Base-by-base conservation (phyloP, 371 early-diverging fungal species). In the Mucor indicus region DNA sequence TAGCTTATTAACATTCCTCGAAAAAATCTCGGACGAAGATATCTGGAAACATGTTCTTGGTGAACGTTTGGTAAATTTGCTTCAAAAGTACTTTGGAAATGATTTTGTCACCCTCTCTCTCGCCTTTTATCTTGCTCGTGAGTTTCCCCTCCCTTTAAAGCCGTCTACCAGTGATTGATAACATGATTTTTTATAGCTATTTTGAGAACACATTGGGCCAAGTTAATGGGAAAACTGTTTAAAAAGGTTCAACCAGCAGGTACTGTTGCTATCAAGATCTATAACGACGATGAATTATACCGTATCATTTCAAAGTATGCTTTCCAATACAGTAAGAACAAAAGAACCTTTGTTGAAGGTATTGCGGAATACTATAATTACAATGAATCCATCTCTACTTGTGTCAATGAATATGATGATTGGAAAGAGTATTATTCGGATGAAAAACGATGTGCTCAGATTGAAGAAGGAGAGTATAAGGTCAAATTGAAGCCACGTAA, bases 1-100 rank as follows among this genome's bases (percentile, higher is more conserved):
- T 22, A 21, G 41, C 15, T 36, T 66, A 24, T 21, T 67, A 8
- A 57, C 60, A 4, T 21, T 68, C 8, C 40, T 68, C n/a, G 68
- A 68, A 31, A 48, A 45, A 15, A 50, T 68, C 7, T 49, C 61
- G 2, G 68, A 68, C 9, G 68, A 68, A 27, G 20, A 32, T 4
- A 51, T 68, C 16, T 68, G 68, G 68, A 60, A 64, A 22, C 36
- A 33, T 23, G 5, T 68, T 8, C 32, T 68, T 30, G 64, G 68
- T 23, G 57, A 56, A 37, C 57, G 68, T 17, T n/a, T 68, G 3
- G 45, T 60, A 2, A 51, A 55, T 6, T 52, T 68, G 10, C 42
- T 41, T 3, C 64, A 68, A 44, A 63, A 63, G n/a, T 68, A 68
- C 24, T 68, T 68, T 43, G 68, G 68, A 25, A 68, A 64, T 24